Conservation (phyloP, 164 flowering plant genomes). For the Vitis riparia region DNA sequence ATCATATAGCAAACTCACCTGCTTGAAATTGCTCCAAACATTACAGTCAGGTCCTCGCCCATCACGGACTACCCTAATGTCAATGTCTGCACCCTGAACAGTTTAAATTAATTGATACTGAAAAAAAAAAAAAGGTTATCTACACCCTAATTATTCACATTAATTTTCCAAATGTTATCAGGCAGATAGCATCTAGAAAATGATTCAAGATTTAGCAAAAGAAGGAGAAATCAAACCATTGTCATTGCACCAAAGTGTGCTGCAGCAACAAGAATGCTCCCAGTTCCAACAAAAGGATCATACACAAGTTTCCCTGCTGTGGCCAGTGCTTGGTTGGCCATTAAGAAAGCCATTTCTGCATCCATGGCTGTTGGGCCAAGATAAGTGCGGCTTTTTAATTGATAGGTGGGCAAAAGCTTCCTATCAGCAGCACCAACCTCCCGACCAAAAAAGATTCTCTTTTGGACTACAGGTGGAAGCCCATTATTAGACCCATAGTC, state of each 20-base stretch:
- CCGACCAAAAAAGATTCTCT: constrained; percentile 87
- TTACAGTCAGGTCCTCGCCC: constrained; percentile 98
- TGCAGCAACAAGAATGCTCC: constrained; percentile 94
- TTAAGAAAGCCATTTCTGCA: constrained; percentile 97
- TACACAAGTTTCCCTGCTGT: constrained; percentile 78
- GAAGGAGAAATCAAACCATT: constrained; percentile 53
- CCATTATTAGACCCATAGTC: constrained; percentile 81
- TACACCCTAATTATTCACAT: not conserved
- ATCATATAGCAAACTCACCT: constrained; percentile 43
- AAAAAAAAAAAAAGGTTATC: not conserved
- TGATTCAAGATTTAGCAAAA: constrained; percentile 5
- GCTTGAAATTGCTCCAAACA: constrained; percentile 98
- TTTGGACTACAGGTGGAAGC: constrained; percentile 80
- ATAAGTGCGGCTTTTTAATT: constrained; percentile 85
- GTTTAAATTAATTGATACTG: constrained; percentile 15
- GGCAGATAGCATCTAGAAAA: not conserved
- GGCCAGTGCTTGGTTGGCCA: constrained; percentile 93
- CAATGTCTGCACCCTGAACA: constrained; percentile 98
- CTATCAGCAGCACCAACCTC: constrained; percentile 90
- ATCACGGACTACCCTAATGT: constrained; percentile 95
- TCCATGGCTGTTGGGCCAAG: constrained; percentile 99
- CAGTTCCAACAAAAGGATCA: constrained; percentile 99
- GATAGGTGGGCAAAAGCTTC: constrained; percentile 88
- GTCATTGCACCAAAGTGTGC: constrained; percentile 98
- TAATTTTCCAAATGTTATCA: not conserved